A percentile compares a stretch with the other conserved stretches of the same genome.
These are phyloP conservation scores for Xanthoparmelia taractica DNA, from an alignment of 495 filamentous ascomycete genomes.

Conservation along the genomic window DNA sequence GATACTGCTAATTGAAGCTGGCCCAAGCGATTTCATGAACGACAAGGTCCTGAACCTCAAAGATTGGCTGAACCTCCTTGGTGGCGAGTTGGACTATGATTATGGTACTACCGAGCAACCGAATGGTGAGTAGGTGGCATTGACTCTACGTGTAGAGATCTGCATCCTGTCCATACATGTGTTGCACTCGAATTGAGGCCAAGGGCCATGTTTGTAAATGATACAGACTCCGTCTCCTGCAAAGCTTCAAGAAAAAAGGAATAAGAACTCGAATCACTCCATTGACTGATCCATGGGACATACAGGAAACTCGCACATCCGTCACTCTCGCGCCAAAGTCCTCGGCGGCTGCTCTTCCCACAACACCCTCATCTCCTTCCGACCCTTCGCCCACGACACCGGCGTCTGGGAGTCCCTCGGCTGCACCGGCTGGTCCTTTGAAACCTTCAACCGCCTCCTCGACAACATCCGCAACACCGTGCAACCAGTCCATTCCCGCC, in stretches of 20 bases:
- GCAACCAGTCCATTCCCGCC: conserved; percentile 66
- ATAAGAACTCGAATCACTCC: not conserved
- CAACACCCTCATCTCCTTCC: conserved; percentile 81
- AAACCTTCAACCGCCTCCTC: conserved; percentile 64
- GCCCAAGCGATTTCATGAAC: conserved; percentile 54
- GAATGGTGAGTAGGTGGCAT: conserved; percentile 45
- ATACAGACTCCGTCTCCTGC: too few species aligned
- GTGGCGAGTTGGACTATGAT: conserved; percentile 77
- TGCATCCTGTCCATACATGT: too few species aligned
- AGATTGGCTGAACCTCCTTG: conserved; percentile 70
- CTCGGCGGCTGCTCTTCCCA: conserved; percentile 80
- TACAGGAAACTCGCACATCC: conserved; percentile 70
- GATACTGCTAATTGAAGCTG: conserved; percentile 59
- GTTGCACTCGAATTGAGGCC: too few species aligned
- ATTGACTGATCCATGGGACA: conserved; percentile 3
- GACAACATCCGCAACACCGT: conserved; percentile 71
- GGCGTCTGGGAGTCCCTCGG: conserved; percentile 64
- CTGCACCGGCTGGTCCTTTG: conserved; percentile 70
- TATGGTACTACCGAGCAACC: conserved; percentile 81
- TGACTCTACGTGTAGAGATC: not conserved
- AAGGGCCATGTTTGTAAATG: too few species aligned
- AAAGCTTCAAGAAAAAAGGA: not conserved
- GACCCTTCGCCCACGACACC: conserved; percentile 73
- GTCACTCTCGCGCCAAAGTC: conserved; percentile 77
- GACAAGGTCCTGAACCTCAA: conserved; percentile 66